A percentile compares a stretch with the other conserved stretches of the same genome.
These are phyloP conservation scores for Debaryomyces prosopidis DNA, from an alignment of 805 yeast genomes.

Conservation along the genomic window DNA sequence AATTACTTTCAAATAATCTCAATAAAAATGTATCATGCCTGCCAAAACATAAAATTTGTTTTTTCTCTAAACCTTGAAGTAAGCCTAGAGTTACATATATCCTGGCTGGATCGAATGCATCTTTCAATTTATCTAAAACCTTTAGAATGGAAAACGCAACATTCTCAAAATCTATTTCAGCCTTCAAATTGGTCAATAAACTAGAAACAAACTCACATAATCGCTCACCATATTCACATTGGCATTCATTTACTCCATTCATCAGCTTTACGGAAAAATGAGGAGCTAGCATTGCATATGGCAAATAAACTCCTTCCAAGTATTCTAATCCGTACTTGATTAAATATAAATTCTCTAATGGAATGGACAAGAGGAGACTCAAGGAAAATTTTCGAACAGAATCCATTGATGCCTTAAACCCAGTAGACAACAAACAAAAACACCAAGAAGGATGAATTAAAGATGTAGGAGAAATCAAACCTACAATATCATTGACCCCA, in stretches of 20 bases:
- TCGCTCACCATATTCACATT: conserved; percentile 60
- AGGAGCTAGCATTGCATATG: conserved; percentile 61
- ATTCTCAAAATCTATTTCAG: conserved; percentile 22
- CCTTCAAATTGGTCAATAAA: conserved; percentile 28
- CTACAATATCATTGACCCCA: conserved; percentile 62
- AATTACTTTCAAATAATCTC: conserved; percentile 30
- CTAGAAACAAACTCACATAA: conserved; percentile 47
- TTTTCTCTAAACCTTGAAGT: conserved; percentile 45
- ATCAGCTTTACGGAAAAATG: conserved; percentile 49
- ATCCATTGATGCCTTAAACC: conserved; percentile 74
- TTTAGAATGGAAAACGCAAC: conserved; percentile 34
- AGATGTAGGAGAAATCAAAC: conserved; percentile 50
- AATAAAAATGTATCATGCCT: conserved; percentile 24
- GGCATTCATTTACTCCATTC: conserved; percentile 23
- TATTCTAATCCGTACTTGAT: conserved; percentile 36
- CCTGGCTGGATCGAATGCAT: conserved; percentile 70
- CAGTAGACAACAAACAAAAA: conserved; percentile 69
- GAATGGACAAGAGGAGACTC: conserved; percentile 54
- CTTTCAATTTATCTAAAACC: conserved; percentile 47
- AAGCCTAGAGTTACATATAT: conserved; percentile 61
- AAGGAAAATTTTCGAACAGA: conserved; percentile 67
- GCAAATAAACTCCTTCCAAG: conserved; percentile 53
- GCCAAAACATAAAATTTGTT: conserved; percentile 24
- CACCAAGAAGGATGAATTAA: conserved; percentile 71
- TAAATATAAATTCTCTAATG: conserved; percentile 40